Conservation (phyloP, 2,329 filamentous ascomycete species). For the Teratosphaeria destructans region DNA sequence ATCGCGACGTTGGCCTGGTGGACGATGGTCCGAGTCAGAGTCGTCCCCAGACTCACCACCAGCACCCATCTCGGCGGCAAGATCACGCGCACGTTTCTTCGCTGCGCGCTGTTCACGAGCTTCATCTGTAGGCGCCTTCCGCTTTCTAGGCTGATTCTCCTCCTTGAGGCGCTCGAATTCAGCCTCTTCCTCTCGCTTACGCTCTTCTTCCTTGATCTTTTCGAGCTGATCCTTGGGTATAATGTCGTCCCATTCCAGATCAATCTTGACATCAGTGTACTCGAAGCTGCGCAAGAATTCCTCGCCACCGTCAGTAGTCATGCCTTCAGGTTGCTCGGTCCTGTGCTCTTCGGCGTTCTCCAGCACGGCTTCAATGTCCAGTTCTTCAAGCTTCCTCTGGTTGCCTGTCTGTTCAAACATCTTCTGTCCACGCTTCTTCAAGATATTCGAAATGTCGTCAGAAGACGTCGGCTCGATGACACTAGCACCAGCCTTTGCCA, state of each 20-base stretch:
- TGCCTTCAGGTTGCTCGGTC: conserved; percentile 87
- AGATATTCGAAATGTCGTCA: conserved; percentile 89
- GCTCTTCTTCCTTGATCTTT: conserved; percentile 79
- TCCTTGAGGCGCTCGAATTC: conserved; percentile 71
- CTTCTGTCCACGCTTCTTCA: conserved; percentile 96
- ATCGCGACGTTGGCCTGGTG: conserved; percentile 47
- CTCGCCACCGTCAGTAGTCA: conserved; percentile 90
- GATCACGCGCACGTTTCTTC: conserved; percentile 59
- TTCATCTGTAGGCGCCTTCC: conserved; percentile 56
- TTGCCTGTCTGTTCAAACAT: conserved; percentile 98
- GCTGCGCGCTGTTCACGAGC: conserved; percentile 55
- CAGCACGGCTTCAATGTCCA: conserved; percentile 94
- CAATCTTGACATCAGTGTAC: conserved; percentile 93
- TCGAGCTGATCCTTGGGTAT: conserved; percentile 90
- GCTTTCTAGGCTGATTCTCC: conserved; percentile 69
- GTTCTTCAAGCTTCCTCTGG: conserved; percentile 89
- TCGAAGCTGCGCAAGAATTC: conserved; percentile 86
- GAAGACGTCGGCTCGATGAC: conserved; percentile 74
- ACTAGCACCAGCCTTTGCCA: conserved; percentile 48
- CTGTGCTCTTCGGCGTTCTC: conserved; percentile 96
- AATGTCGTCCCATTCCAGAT: conserved; percentile 96
- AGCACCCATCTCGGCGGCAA: conserved; percentile 51
- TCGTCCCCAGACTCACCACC: conserved; percentile 49
- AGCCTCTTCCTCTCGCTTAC: conserved; percentile 64
- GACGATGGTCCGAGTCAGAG: conserved; percentile 35